Evolutionary conservation across 495 filamentous ascomycete species (phyloP), one percentile per base, ranked within the genome.

Genomic region (Neurospora terricola): DNA sequence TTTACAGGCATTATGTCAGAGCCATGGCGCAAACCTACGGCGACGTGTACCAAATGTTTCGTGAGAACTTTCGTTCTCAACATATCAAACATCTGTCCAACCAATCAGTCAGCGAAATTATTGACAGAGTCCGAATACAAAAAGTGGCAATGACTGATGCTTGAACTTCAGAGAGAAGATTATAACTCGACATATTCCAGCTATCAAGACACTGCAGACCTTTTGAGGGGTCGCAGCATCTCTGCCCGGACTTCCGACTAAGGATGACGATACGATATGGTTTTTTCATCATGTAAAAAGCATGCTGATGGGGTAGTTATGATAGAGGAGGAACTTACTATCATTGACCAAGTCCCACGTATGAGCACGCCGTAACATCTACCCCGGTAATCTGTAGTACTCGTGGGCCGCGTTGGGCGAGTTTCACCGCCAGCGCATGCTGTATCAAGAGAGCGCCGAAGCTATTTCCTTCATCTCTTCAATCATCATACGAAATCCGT

Each of bases 191-290:
- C 85, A 87, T 83, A 70, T 81, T 82, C 81, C 81, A 78, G 77
- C 76, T 74, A 68, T 45, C 59, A 75, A 74, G 74, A 74, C 74
- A 71, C 73, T 36, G 73, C 78, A 76, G 69, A 72, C 69, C 75
- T 68, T 76, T 75, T 73, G 72, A 72, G 74, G 75, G 75, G 75
- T 72, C 78, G 76, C 71, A 75, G 39, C 73, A 74, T 72, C 69
- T 71, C 76, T 74, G 71, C 73, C 54, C 76, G 72, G 75, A 81
- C 77, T 84, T 90, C 83, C 83, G 88, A 80, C 88, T 90, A 90
- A 89, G 88, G 88, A 90, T 90, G 88, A 89, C 87, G 86, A 88
- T 89, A 89, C 86, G 81, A 82, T 80, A 70, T 69, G 81, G 81
- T 88, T 66, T 66, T 66, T 85, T 89, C 88, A 88, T 89, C 88